Evolutionary conservation across 2,329 filamentous ascomycete genomes (phyloP).

Genomic region (Aspergillus bombycis): DNA sequence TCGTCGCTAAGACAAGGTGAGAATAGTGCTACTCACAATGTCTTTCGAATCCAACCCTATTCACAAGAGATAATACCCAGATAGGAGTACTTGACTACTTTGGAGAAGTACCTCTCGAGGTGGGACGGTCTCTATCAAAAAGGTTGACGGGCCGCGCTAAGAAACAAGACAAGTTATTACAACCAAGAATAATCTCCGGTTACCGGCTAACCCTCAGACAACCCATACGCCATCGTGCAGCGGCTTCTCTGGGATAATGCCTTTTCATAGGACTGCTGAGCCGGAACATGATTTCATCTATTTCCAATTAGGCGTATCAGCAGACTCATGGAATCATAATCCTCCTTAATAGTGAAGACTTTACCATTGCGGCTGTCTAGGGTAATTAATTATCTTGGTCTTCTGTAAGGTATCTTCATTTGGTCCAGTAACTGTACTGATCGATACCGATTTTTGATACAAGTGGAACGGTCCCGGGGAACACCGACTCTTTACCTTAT

Average conservation of each 20-base stretch:
- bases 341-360: background rate
- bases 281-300: constrained; percentile 7
- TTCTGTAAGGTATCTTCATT: background rate
- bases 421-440: background rate
- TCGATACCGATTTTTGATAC: background rate
- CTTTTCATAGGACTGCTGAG: constrained; percentile 5
- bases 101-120: background rate
- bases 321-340: background rate
- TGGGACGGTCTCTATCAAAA: constrained; percentile 18
- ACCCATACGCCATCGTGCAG: constrained; percentile 25
- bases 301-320: background rate
- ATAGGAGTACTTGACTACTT: background rate
- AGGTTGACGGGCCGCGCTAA: constrained; percentile 22
- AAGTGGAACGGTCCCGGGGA: background rate
- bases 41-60: background rate
- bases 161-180: constrained; percentile 7
- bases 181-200: constrained; percentile 16
- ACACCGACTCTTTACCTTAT: constrained; percentile 5
- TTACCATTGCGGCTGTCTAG: background rate
- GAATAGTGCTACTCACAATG: background rate
- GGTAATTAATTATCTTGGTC: background rate
- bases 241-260: background rate
- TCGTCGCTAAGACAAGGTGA: background rate
- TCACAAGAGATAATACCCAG: background rate
- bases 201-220: constrained; percentile 8